Conservation (phyloP, 2,329 filamentous ascomycete species). For the Colletotrichum melonis region DNA sequence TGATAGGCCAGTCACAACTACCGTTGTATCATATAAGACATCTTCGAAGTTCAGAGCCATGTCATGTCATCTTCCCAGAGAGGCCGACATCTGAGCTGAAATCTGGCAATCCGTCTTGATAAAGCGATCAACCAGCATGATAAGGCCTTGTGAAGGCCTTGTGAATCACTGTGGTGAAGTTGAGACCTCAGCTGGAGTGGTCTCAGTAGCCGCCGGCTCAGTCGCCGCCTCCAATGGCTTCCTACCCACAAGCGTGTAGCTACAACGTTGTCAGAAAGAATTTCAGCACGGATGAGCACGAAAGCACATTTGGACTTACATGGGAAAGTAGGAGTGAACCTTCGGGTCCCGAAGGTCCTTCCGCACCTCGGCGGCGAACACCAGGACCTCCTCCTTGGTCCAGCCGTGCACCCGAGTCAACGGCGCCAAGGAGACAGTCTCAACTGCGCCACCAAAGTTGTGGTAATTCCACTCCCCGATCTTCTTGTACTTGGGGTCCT, state of each 20-base stretch:
- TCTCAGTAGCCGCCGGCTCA: neutral
- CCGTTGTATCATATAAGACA: too few species aligned
- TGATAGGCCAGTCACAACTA: too few species aligned
- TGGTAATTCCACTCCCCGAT: conserved; percentile 51
- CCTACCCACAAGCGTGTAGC: too few species aligned
- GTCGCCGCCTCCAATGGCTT: neutral
- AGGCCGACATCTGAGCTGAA: too few species aligned
- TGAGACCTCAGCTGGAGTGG: too few species aligned
- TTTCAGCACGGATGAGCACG: neutral
- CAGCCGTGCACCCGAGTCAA: conserved; percentile 44
- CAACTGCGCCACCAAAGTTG: conserved; percentile 44
- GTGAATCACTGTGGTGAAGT: too few species aligned
- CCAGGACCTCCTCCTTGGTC: conserved; percentile 44
- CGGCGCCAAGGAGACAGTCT: conserved; percentile 43
- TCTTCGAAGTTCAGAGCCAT: too few species aligned
- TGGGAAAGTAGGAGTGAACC: conserved; percentile 47
- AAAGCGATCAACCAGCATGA: too few species aligned
- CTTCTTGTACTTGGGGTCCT: conserved; percentile 61
- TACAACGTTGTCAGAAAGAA: neutral
- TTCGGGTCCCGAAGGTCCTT: conserved; percentile 42
- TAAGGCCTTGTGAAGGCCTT: too few species aligned
- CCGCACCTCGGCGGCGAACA: conserved; percentile 43
- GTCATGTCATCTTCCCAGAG: too few species aligned
- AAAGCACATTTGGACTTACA: conserved; percentile 30
- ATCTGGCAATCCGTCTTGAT: too few species aligned